Evolutionary conservation across 768 basidiomycete species (phyloP), one percentile per base, ranked within the genome.

Genomic region (Saitozyma podzolica): DNA sequence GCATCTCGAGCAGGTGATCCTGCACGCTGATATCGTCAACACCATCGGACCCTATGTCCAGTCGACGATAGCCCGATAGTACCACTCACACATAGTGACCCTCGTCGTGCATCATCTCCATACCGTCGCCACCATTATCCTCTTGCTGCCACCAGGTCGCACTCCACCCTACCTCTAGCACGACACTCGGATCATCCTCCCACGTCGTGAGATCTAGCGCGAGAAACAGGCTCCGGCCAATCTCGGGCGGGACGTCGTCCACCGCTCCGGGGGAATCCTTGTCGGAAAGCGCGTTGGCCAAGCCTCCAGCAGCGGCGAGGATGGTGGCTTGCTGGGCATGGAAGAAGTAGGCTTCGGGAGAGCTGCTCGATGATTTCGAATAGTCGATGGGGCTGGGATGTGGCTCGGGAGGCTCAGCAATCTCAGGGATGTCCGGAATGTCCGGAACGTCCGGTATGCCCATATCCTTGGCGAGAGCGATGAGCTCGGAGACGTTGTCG

Each of bases 31-130:
- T 40, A 42, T 1, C 9, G 16, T 56, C 14, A 61, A 45, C 40
- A 29, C 29, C 29, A 5, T 29, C 29, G 29, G 29, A 5, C 29
- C 5, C 29, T 29, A 29, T 29, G 9, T 29, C 48, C 9, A 17
- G 45, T 51, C 17, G 50, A 16, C 50, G 20, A 20, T 14, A 40
- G n/a, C 37, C n/a, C 29, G 48, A 55, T 2, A 40, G 16, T 13
- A 62, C 4, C 9, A 59, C 75, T 70, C 49, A 79, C 78, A 74
- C 67, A 64, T 58, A 72, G 65, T 76, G 75, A 0, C 73, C 78
- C 19, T 9, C 47, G 45, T 16, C 45, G 13, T 39, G 11, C 51
- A 11, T 39, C 51, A 16, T 52, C 13, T 19, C 51, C 17, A 17
- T 47, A 17, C 45, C 49, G 8, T 47, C 42, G 14, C 40, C 47